Evolutionary conservation across 805 yeast species (phyloP).

Genomic region (Zygosaccharomyces siamensis): DNA sequence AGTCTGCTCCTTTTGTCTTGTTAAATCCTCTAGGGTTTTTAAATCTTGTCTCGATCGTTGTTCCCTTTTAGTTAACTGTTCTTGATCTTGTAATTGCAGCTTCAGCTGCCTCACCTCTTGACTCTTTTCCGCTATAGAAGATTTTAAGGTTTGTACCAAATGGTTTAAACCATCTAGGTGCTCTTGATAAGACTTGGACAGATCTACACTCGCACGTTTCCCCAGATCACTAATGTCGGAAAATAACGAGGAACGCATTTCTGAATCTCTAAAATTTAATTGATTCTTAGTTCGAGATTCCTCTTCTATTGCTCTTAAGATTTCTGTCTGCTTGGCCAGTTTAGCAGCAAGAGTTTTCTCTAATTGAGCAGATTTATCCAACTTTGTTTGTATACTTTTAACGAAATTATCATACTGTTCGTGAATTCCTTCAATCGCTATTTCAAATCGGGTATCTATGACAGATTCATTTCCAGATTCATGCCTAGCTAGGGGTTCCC

Average conservation of each 20-base stretch:
- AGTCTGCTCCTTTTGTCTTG: conserved; percentile 21
- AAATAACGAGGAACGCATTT: not conserved
- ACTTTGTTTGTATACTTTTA: conserved; percentile 22
- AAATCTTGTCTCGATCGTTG: conserved; percentile 14
- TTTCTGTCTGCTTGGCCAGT: conserved; percentile 21
- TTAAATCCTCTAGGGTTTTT: conserved; percentile 14
- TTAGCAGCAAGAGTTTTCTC: conserved; percentile 20
- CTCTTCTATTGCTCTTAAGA: conserved; percentile 10
- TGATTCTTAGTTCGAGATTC: not conserved
- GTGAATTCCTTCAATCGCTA: conserved; percentile 28
- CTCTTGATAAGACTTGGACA: conserved; percentile 16
- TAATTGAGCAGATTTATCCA: conserved; percentile 18
- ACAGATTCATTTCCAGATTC: conserved; percentile 10
- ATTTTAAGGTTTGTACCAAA: conserved; percentile 14
- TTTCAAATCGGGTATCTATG: conserved; percentile 26
- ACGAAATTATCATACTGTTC: conserved; percentile 30
- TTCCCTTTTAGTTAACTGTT: conserved; percentile 8
- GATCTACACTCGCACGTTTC: conserved; percentile 11
- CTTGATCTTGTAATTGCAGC: conserved; percentile 8
- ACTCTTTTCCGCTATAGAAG: conserved; percentile 15
- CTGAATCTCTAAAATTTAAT: not conserved
- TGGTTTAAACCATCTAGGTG: conserved; percentile 19
- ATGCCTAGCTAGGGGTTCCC: not conserved
- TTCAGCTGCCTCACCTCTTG: conserved; percentile 10
- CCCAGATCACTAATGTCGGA: conserved; percentile 10